These are phyloP conservation scores for Gomphus bonarii DNA, from an alignment of 1,284 basidiomycete genomes.

Conservation along the genomic window DNA sequence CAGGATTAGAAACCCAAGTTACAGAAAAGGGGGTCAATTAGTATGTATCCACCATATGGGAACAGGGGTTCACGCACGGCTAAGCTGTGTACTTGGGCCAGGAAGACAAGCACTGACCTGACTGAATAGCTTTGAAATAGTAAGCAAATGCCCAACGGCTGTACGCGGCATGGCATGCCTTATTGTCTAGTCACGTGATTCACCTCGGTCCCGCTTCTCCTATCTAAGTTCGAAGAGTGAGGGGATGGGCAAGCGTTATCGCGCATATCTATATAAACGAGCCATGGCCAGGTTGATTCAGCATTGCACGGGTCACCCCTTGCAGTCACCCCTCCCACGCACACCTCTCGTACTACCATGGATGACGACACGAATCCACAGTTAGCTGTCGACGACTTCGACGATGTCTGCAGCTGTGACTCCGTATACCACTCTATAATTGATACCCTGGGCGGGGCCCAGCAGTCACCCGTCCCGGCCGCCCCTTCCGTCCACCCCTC, in stretches of 20 bases:
- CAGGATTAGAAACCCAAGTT: no score
- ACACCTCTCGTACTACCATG: constrained; percentile 1
- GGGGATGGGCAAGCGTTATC: not conserved
- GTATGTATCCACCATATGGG: no score
- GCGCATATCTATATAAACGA: not conserved
- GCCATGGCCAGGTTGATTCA: not conserved
- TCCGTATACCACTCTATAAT: constrained; percentile 9
- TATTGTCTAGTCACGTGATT: not conserved
- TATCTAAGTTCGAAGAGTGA: not conserved
- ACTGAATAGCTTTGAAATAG: no score
- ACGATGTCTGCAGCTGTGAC: constrained; percentile 8
- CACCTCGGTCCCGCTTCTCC: not conserved
- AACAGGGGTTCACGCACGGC: no score
- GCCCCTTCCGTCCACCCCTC: not conserved
- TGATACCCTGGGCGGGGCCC: constrained; percentile 5
- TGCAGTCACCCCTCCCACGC: constrained; percentile 1
- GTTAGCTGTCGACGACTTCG: constrained; percentile 5
- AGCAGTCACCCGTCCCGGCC: constrained; percentile 1
- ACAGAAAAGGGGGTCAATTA: no score
- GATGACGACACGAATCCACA: not conserved
- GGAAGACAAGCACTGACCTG: no score
- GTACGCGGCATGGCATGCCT: no score
- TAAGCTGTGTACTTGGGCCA: no score
- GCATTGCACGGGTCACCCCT: constrained; percentile 6
- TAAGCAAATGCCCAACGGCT: no score